Conservation (phyloP, 2,329 filamentous ascomycete genomes). For the Penicillium sp. region DNA sequence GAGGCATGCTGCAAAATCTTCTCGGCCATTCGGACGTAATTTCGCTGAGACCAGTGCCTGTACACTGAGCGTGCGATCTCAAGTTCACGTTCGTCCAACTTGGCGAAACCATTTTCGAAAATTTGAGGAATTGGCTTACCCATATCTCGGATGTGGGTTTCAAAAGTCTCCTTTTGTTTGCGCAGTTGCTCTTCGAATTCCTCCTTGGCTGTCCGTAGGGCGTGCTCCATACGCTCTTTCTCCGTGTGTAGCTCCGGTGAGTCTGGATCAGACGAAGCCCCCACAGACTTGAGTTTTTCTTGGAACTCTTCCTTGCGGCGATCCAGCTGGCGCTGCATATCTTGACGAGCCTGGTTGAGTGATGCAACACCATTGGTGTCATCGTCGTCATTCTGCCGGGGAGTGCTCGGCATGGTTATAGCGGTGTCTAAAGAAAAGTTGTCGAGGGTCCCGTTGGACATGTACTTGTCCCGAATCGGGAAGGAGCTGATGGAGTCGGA, state of each 20-base stretch:
- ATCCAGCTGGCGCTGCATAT: constrained; percentile 79
- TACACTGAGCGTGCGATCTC: constrained; percentile 65
- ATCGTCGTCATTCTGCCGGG: constrained; percentile 65
- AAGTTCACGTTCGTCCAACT: constrained; percentile 69
- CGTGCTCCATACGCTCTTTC: constrained; percentile 81
- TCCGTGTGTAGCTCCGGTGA: constrained; percentile 80
- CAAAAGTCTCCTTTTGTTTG: constrained; percentile 78
- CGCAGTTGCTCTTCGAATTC: constrained; percentile 86
- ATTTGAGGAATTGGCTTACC: constrained; percentile 57
- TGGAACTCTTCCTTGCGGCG: constrained; percentile 80
- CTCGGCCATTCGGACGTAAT: constrained; percentile 93
- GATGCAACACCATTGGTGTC: constrained; percentile 59
- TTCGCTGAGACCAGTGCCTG: constrained; percentile 75
- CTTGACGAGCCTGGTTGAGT: constrained; percentile 71
- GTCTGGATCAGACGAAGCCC: constrained; percentile 68
- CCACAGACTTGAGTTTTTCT: constrained; percentile 71
- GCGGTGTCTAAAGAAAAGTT: constrained; percentile 94
- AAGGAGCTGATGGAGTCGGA: constrained; percentile 86
- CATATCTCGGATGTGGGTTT: constrained; percentile 77
- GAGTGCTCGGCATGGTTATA: constrained; percentile 91
- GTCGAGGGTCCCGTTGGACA: constrained; percentile 90
- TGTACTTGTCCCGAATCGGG: constrained; percentile 86
- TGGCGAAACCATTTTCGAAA: constrained; percentile 43
- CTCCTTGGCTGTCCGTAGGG: constrained; percentile 71
- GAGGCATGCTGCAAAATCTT: constrained; percentile 83